These are phyloP conservation scores for Pythium pyrilobum DNA, from an alignment of 352 stramenopile genomes.

Conservation along the genomic window DNA sequence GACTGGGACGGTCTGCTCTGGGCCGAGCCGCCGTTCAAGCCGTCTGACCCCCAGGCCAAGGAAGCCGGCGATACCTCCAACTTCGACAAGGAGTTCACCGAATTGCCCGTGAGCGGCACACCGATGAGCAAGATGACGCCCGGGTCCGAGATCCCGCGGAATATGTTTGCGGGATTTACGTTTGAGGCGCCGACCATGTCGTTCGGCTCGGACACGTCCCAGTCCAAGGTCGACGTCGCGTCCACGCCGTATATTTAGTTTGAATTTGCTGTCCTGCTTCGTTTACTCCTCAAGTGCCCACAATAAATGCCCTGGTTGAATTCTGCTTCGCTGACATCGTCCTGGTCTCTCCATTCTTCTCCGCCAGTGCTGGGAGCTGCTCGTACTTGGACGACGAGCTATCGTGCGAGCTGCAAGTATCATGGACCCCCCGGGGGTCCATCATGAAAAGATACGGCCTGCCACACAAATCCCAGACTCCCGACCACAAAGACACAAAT, in stretches of 20 bases:
- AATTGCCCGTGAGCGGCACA: slow-evolving; percentile 77
- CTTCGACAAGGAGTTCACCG: slow-evolving; percentile 89
- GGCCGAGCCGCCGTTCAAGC: slow-evolving; percentile 84
- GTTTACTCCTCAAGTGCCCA: no score
- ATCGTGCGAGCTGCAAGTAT: no score
- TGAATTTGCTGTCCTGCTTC: slow-evolving; percentile 2
- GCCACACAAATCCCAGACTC: no score
- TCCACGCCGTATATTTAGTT: slow-evolving; percentile 87
- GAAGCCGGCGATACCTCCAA: slow-evolving; percentile 86
- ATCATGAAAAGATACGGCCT: no score
- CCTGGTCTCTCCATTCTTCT: no score
- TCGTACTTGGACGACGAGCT: no score
- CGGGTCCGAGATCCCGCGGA: slow-evolving; percentile 57
- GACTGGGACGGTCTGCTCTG: slow-evolving; percentile 86
- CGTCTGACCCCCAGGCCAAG: slow-evolving; percentile 77
- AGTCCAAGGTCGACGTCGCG: slow-evolving; percentile 81
- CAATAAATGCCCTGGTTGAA: no score
- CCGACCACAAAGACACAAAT: no score
- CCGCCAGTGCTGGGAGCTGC: no score
- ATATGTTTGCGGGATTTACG: slow-evolving; percentile 86
- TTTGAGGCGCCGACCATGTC: slow-evolving; percentile 81
- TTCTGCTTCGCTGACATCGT: no score
- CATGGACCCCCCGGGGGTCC: no score
- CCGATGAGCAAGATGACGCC: slow-evolving; percentile 66
- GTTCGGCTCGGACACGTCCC: slow-evolving; percentile 82